Evolutionary conservation across 495 filamentous ascomycete species (phyloP), one percentile per base, ranked within the genome.

Genomic region (Penicillium lividum): DNA sequence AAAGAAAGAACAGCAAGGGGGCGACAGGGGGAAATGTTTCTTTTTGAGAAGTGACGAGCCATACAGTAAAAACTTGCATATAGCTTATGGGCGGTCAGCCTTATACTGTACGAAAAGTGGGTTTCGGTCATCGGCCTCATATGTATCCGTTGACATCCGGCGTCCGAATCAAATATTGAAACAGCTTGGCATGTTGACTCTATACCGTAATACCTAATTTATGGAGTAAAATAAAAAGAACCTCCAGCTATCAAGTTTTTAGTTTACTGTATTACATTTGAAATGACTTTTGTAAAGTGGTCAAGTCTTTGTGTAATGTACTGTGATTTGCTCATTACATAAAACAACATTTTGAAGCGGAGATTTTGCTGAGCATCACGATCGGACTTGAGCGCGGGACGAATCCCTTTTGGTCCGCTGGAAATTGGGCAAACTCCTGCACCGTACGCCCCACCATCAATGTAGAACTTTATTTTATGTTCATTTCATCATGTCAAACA

Each of bases 11-110:
- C 38, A n/a, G 38, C 53, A 58, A 60, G 65, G 59, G 51, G 47
- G 1, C 22, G 53, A 29, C 55, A 48, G 40, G 54, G 45, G 36
- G 42, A 38, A 38, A 47, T 36, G 31, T 49, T 27, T 50, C 28
- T 7, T 50, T 50, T 50, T 31, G n/a, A 40, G 25, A 52, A 25
- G 33, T 5, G 15, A 22, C 18, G 31, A 18, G 27, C 33, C 33
- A 36, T 36, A n/a, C n/a, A n/a, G n/a, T n/a, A 36, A 36, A 36
- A 36, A 11, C 33, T 36, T 36, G 33, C 33, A 22, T 22, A 22
- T 22, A 22, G 33, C 1, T 2, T 11, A 54, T 51, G 50, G 54
- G 55, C 60, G 60, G 60, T 62, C 60, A 62, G 55, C 60, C 60
- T 62, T 62, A 58, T 58, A 54, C 45, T 22, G 22, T 22, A 52